Percentiles rank a stretch among this genome's conserved stretches.
Conservation (phyloP, 1,284 basidiomycete species). For the Stygiomarasmius scandens region DNA sequence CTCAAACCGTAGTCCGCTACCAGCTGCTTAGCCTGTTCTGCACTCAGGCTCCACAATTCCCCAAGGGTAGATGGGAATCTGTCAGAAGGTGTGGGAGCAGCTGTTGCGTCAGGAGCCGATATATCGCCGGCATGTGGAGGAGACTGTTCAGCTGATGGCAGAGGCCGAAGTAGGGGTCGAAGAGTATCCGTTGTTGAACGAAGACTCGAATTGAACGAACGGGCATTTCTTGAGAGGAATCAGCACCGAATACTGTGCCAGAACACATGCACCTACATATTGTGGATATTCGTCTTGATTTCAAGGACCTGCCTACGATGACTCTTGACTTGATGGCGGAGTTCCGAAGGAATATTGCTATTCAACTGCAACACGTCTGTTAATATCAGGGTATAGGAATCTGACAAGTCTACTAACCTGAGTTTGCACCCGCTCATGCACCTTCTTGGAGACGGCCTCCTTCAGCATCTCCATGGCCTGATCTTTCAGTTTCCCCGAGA, state of each 20-base stretch:
- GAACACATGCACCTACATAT: slow-evolving; percentile 41
- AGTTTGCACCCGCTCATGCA: neutral
- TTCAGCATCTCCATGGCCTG: slow-evolving; percentile 7
- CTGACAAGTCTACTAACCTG: slow-evolving; percentile 3
- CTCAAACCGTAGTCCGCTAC: slow-evolving; percentile 6
- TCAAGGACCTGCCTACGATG: slow-evolving; percentile 41
- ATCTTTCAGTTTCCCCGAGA: slow-evolving; percentile 34
- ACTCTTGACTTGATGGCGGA: slow-evolving; percentile 33
- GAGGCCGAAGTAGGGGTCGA: slow-evolving; percentile 47
- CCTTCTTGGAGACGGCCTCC: neutral
- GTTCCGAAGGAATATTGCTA: slow-evolving; percentile 41
- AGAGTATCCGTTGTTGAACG: slow-evolving; percentile 43
- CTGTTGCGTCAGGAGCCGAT: neutral
- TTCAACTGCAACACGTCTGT: slow-evolving; percentile 35
- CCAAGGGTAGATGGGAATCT: slow-evolving; percentile 20
- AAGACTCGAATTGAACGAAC: slow-evolving; percentile 48
- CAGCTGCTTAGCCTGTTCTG: neutral
- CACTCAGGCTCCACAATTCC: slow-evolving; percentile 2
- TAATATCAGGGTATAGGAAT: no score
- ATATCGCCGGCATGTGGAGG: slow-evolving; percentile 24
- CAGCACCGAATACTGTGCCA: neutral
- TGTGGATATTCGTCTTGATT: slow-evolving; percentile 46
- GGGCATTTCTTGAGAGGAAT: slow-evolving; percentile 44
- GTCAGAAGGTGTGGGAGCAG: slow-evolving; percentile 24
- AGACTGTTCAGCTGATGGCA: slow-evolving; percentile 42